A percentile compares a stretch with the other conserved stretches of the same genome.
Evolutionary conservation across 345 rosid species (phyloP).

Genomic region (Hypericum perforatum): DNA sequence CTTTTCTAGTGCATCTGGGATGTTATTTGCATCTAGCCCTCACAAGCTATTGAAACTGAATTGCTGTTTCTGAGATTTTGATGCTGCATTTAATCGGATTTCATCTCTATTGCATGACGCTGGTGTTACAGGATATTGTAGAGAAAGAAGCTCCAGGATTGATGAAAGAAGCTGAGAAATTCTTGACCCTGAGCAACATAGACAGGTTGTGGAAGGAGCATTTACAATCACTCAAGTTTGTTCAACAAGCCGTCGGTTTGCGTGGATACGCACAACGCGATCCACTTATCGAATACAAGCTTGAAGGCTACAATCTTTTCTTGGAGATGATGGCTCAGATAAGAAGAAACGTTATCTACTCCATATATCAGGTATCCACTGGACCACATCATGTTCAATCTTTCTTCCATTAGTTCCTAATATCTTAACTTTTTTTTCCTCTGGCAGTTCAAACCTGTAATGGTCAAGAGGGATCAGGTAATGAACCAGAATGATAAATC

Average conservation of each 20-base stretch:
- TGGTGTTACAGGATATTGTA: slow-evolving; percentile 42
- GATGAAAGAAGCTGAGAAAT: slow-evolving; percentile 90
- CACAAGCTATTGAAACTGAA: too few species aligned
- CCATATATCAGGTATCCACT: slow-evolving; percentile 74
- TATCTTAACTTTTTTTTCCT: background rate
- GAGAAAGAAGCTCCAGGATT: slow-evolving; percentile 81
- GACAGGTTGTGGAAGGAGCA: slow-evolving; percentile 98
- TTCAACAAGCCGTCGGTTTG: slow-evolving; percentile 92
- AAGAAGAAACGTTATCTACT: slow-evolving; percentile 86
- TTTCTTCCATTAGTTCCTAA: background rate
- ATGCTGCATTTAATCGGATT: too few species aligned
- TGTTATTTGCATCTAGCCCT: too few species aligned
- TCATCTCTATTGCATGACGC: background rate
- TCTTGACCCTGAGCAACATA: slow-evolving; percentile 77
- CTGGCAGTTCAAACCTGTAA: slow-evolving; percentile 75
- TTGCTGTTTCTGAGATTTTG: too few species aligned
- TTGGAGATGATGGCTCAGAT: slow-evolving; percentile 98
- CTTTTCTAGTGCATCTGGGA: too few species aligned
- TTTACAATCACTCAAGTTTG: slow-evolving; percentile 85
- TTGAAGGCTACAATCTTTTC: slow-evolving; percentile 93
- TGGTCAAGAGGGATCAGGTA: slow-evolving; percentile 66
- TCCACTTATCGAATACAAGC: slow-evolving; percentile 91
- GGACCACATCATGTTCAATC: background rate
- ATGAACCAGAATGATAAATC: slow-evolving; percentile 37
- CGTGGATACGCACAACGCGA: slow-evolving; percentile 98